Evolutionary conservation across 768 basidiomycete species (phyloP), one percentile per base, ranked within the genome.

Genomic region (Clavulina sp.): DNA sequence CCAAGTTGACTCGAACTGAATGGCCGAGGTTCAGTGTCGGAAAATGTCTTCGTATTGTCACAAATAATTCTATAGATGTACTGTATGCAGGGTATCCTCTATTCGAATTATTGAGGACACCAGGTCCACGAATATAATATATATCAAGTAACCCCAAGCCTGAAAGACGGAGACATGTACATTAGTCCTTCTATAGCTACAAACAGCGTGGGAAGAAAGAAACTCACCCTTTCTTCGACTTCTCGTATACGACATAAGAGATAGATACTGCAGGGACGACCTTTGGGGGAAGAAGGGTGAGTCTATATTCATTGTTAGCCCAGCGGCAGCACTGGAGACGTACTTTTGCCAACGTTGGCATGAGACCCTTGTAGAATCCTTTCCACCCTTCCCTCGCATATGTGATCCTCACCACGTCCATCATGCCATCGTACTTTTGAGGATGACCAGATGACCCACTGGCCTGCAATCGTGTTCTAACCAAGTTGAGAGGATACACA

Each of bases 231-330:
- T 80, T 74, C 69, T 86, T 89, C 59, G 74, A 79, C 59, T 84
- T 78, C 63, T 89, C 86, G 65, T 89, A 89, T 56, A 95, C 92
- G 36, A 95, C 79, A 67, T 95, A 95, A 54, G 88, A 88, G 66
- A 97, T 96, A 5, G 91, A 93, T 40, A 97, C 93, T 3, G 91
- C 82, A 48, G 93, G 93, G 41, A 95, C 80, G 53, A 97, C 93
- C 84, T 87, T 58, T 31, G 41, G 48, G 58, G 19, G 49, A 23
- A 24, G 16, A 52, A 53, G 31, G 57, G 52, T 19, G 16, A 52
- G 43, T 26, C 28, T 40, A 5, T 41, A 41, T 52, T 49, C 56
- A 21, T 28, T 18, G 9, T 32, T 50, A 28, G 34, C 29, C 23
- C 40, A 36, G 16, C 53, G 38, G 4, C 31, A 52, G 31, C 36